phyloP scores from a whole-genome alignment of 139 green algal genomes.

The Edaphochlamys debaryana region DNA sequence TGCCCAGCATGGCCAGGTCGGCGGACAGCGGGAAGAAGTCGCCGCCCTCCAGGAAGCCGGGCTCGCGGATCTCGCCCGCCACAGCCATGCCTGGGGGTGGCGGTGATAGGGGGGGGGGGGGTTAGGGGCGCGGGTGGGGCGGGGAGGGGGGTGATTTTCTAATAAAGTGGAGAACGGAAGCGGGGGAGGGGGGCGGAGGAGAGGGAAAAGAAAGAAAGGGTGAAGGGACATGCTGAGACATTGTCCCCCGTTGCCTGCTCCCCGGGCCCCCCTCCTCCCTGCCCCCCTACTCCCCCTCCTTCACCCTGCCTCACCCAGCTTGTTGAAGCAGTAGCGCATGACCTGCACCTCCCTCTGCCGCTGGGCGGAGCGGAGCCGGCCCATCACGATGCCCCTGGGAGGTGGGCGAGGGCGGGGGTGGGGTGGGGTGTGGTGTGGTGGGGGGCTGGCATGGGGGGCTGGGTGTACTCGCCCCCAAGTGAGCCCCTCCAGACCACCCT shows the following conservation, averaged over 20 bases:
- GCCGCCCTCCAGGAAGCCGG: constrained; percentile 89
- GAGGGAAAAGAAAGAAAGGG: too few relatives aligned
- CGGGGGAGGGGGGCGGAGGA: too few relatives aligned
- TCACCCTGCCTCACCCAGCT: constrained; percentile 81
- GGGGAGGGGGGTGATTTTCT: too few relatives aligned
- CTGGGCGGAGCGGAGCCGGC: constrained; percentile 81
- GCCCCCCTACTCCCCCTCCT: neutral
- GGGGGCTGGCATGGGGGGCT: too few relatives aligned
- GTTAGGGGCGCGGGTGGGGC: too few relatives aligned
- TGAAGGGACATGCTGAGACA: too few relatives aligned
- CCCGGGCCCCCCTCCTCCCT: neutral
- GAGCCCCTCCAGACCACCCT: too few relatives aligned
- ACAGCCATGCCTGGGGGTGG: constrained; percentile 75
- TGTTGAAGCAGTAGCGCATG: constrained; percentile 91
- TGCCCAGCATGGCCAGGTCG: constrained; percentile 87
- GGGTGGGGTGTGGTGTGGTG: too few relatives aligned
- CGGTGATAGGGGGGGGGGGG: neutral
- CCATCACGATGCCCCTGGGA: constrained; percentile 88
- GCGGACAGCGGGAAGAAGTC: constrained; percentile 90
- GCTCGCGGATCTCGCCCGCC: constrained; percentile 76
- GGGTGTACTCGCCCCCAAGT: too few relatives aligned
- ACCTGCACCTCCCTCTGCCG: constrained; percentile 88
- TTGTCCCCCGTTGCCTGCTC: too few relatives aligned
- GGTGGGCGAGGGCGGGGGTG: neutral
- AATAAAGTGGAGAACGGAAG: too few relatives aligned